phyloP scores from a whole-genome alignment of 306 rosid genomes.

The Vigna nakashimae region DNA sequence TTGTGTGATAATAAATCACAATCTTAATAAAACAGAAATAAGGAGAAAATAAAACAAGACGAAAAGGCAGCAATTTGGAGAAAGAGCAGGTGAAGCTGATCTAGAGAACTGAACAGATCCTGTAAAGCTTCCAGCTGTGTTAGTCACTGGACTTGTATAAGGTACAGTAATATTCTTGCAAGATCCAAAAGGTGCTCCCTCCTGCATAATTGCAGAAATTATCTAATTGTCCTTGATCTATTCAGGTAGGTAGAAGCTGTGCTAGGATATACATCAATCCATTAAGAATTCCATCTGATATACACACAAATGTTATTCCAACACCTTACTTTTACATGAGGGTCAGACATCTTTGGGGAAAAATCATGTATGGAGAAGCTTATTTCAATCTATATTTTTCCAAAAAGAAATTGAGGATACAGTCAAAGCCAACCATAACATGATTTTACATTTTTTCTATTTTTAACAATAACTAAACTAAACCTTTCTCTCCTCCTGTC shows the following conservation, averaged over 20 bases:
- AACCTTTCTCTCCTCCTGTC: conserved; percentile 13
- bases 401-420: not conserved
- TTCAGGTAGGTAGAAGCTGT: not conserved
- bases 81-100: conserved; percentile 60
- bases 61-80: conserved; percentile 49
- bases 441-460: conserved; percentile 5
- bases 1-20: conserved; percentile 42
- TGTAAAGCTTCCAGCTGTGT: conserved; percentile 75
- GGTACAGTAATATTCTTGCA: conserved; percentile 82
- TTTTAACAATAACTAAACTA: not conserved
- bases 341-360: not conserved
- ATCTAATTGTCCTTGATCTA: not conserved
- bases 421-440: not conserved
- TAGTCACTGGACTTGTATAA: conserved; percentile 59
- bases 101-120: conserved; percentile 86
- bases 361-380: not conserved
- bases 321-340: not conserved
- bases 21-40: conserved; percentile 51
- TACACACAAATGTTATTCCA: not conserved
- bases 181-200: conserved; percentile 82
- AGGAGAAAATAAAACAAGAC: conserved; percentile 54
- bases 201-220: conserved; percentile 61
- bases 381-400: not conserved
- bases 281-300: conserved; percentile 5
- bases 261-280: conserved; percentile 31